Evolutionary conservation across 2,329 filamentous ascomycete species (phyloP), one percentile per base, ranked within the genome.

Genomic region (Alternaria sp.): DNA sequence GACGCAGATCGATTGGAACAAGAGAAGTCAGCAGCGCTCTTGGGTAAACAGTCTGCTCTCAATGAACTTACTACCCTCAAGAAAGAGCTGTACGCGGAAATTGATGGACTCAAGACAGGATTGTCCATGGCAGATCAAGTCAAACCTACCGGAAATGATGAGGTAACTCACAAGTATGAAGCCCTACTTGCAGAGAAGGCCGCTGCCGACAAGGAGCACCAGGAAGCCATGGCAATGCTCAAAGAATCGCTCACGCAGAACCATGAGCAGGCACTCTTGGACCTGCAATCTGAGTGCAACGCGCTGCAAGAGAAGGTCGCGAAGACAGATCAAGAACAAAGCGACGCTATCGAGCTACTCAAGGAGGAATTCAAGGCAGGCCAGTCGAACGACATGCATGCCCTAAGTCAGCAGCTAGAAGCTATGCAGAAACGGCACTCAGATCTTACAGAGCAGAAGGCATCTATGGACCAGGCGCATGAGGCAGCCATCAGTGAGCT

Each of bases 401-500:
- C 57, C 28, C 45, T 75, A 17, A 66, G 67, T 45, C 64, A 73
- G 26, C 69, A 66, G 33, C 62, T 77, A 3, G 72, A 73, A 2
- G 58, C 65, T 23, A 26, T 73, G 23, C 67, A 74, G 51, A 70
- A 68, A 51, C 62, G 66, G 33, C 68, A 75, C 51, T 56, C 56
- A 14, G 70, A 73, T 7, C 67, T 75, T 2, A 58, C 51, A 1
- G 71, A 75, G 44, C 70, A 75, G 52, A 74, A 74, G 51, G 50
- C 60, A 2, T 41, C 67, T 3, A 72, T 67, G 59, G 73, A 73
- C 7, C 65, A 67, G 11, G 70, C 72, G 4, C 75, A 77, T 24
- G 74, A 77, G 45, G 70, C 72, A 21, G 74, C 73, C 11, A 76
- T 77, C n/a, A 65, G 69, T 7, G 73, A 76, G 52, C 57, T 77